phyloP scores from a whole-genome alignment of 139 green algal genomes.

The Marvania coccoides region DNA sequence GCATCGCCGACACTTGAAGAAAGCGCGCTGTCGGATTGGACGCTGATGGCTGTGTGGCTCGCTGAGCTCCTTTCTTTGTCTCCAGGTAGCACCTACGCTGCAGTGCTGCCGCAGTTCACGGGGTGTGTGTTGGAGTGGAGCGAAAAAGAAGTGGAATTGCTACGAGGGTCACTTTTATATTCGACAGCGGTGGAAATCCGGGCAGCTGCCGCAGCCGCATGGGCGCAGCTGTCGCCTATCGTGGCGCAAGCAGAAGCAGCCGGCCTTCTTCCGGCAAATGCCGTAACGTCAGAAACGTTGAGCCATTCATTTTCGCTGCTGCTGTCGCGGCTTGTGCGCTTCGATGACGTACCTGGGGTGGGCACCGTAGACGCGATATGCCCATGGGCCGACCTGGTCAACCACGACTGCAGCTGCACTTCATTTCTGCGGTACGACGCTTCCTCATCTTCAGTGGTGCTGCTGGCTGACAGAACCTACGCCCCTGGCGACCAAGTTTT shows the following conservation, averaged over 20 bases:
- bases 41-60: slow-evolving; percentile 51
- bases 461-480: slow-evolving; percentile 43
- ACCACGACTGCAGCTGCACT: slow-evolving; percentile 30
- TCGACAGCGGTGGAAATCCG: slow-evolving; percentile 27
- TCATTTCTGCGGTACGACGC: slow-evolving; percentile 32
- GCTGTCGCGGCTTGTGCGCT: slow-evolving; percentile 52
- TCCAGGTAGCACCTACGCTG: slow-evolving; percentile 20
- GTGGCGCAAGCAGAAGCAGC: slow-evolving; percentile 10
- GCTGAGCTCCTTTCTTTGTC: slow-evolving; percentile 32
- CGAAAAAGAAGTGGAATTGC: slow-evolving; percentile 36
- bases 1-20: not conserved
- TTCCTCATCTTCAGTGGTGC: slow-evolving; percentile 25
- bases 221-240: slow-evolving; percentile 30
- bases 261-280: slow-evolving; percentile 1
- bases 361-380: slow-evolving; percentile 52
- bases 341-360: slow-evolving; percentile 35
- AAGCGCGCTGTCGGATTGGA: slow-evolving; percentile 45
- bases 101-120: slow-evolving; percentile 29
- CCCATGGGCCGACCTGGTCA: slow-evolving; percentile 58
- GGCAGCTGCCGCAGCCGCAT: slow-evolving; percentile 20
- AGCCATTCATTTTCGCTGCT: slow-evolving; percentile 48
- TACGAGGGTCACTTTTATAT: slow-evolving; percentile 23
- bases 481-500: slow-evolving; percentile 42
- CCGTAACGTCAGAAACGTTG: slow-evolving; percentile 25
- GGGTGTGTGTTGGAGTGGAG: slow-evolving; percentile 58